Conservation (phyloP, 2,329 filamentous ascomycete species). For the Blumeria hordei region DNA sequence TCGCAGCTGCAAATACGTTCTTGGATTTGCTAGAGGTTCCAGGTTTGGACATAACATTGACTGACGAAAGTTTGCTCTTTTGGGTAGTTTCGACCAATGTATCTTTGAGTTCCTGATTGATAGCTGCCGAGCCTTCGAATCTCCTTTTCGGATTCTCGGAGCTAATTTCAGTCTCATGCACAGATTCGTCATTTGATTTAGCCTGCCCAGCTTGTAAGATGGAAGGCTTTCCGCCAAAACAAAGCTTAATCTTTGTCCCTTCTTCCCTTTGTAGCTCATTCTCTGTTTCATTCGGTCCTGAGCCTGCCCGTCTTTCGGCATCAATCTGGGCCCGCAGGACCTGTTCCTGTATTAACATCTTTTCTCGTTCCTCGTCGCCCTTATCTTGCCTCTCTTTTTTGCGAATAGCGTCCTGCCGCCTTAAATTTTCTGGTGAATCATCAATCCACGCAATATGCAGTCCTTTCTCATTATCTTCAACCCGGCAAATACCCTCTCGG, state of each 20-base stretch:
- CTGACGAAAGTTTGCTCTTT: slow-evolving; percentile 17
- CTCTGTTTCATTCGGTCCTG: slow-evolving; percentile 20
- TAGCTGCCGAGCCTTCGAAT: neutral
- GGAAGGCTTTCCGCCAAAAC: slow-evolving; percentile 25
- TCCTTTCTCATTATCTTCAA: slow-evolving; percentile 76
- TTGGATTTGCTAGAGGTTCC: slow-evolving; percentile 40
- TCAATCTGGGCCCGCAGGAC: slow-evolving; percentile 49
- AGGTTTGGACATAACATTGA: slow-evolving; percentile 28
- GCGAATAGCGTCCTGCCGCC: slow-evolving; percentile 54
- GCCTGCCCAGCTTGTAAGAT: neutral
- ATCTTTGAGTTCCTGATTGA: neutral
- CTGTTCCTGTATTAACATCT: slow-evolving; percentile 61
- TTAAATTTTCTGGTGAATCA: slow-evolving; percentile 64
- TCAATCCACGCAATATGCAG: slow-evolving; percentile 79
- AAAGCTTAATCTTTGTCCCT: slow-evolving; percentile 54
- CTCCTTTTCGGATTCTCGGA: neutral
- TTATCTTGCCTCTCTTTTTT: slow-evolving; percentile 72
- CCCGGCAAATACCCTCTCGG: slow-evolving; percentile 63
- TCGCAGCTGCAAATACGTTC: slow-evolving; percentile 45
- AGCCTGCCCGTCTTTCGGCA: slow-evolving; percentile 22
- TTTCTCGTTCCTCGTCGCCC: slow-evolving; percentile 75
- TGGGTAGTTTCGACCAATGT: slow-evolving; percentile 1
- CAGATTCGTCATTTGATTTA: neutral
- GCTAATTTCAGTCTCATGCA: neutral
- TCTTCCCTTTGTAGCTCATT: slow-evolving; percentile 33